phyloP scores from a whole-genome alignment of 2,329 filamentous ascomycete genomes.

The Coniella vitis region DNA sequence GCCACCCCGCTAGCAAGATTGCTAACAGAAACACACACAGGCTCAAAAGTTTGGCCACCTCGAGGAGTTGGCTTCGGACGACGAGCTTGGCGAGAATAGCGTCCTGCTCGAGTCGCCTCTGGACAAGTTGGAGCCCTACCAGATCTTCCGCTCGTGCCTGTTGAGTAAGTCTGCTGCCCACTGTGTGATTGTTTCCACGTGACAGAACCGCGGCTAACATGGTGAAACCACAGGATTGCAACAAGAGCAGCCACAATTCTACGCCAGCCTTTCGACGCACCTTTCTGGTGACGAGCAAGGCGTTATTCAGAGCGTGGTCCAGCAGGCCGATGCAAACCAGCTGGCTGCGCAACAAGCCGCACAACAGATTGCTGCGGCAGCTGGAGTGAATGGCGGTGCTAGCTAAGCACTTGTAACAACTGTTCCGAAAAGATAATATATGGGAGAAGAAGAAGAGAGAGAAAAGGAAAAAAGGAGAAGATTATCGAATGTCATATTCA shows the following conservation, averaged over 20 bases:
- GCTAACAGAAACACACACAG: slow-evolving; percentile 35
- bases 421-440: background rate
- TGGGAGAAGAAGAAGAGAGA: background rate
- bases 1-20: too few species aligned
- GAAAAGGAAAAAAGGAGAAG: background rate
- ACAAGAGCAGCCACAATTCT: slow-evolving; percentile 85
- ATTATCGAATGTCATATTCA: too few species aligned
- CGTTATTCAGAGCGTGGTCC: slow-evolving; percentile 70
- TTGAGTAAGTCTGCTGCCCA: slow-evolving; percentile 56
- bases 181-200: background rate
- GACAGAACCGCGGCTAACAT: background rate
- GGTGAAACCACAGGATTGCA: slow-evolving; percentile 59
- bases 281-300: slow-evolving; percentile 75
- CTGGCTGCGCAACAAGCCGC: slow-evolving; percentile 32
- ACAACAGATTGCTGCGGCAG: slow-evolving; percentile 17
- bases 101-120: slow-evolving; percentile 87
- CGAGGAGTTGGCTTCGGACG: slow-evolving; percentile 63
- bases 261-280: slow-evolving; percentile 70
- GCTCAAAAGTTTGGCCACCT: slow-evolving; percentile 77
- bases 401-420: slow-evolving; percentile 8
- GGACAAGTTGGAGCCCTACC: slow-evolving; percentile 92
- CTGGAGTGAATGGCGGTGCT: slow-evolving; percentile 13
- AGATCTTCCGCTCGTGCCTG: slow-evolving; percentile 75
- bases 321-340: slow-evolving; percentile 53
- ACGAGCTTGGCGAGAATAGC: slow-evolving; percentile 89